These are phyloP conservation scores for barrel medic (Medicago truncatula) DNA, from an alignment of 306 rosid species.

Conservation along the genomic window MtrunA17r5.0-ANR NC_053046.1:44095001-44095500, in stretches of 20 bases:
- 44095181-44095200: too few relatives aligned
- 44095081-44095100: constrained; percentile 80
- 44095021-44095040: constrained; percentile 35
- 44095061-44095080: constrained; percentile 70
- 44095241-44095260: constrained; percentile 74
- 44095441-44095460: neutral
- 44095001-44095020: neutral
- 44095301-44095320: constrained; percentile 63
- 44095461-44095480: constrained; percentile 10
- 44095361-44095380: constrained; percentile 78
- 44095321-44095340: constrained; percentile 60
- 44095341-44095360: constrained; percentile 74
- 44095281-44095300: constrained; percentile 68
- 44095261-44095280: constrained; percentile 83
- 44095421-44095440: neutral
- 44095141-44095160: neutral
- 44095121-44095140: neutral
- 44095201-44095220: neutral
- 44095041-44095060: constrained; percentile 59
- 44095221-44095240: constrained; percentile 8
- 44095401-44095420: constrained; percentile 65
- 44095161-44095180: too few relatives aligned
- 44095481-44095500: constrained; percentile 16
- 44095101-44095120: constrained; percentile 32
- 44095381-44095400: constrained; percentile 63